Evolutionary conservation across 2,329 filamentous ascomycete genomes (phyloP).

Genomic region (Aureobasidium subglaciale): DNA sequence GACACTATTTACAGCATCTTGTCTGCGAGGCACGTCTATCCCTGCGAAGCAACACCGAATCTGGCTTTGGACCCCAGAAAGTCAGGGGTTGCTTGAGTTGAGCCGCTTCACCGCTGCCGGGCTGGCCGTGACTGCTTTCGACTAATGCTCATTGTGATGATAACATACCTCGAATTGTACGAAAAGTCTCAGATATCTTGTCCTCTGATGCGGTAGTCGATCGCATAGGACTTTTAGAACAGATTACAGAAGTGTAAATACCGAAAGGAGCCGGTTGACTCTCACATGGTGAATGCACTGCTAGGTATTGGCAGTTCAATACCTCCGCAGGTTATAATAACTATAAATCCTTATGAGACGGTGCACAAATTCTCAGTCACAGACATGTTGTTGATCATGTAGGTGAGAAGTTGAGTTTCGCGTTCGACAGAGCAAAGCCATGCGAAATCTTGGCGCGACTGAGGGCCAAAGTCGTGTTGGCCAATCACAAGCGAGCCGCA

Average conservation of each 20-base stretch:
- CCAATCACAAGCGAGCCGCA: conserved; percentile 12
- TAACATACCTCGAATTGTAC: not conserved
- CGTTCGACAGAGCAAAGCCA: no score
- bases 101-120: not conserved
- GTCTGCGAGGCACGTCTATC: not conserved
- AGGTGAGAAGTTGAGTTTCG: no score
- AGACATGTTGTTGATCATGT: no score
- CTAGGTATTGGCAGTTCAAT: no score
- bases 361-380: no score
- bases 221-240: no score
- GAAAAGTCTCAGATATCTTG: not conserved
- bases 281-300: no score
- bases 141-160: not conserved
- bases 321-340: no score
- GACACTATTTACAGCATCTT: not conserved
- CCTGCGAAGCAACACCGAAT: not conserved
- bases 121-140: not conserved
- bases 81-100: not conserved
- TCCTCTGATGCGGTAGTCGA: no score
- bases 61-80: not conserved
- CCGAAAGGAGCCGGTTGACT: no score
- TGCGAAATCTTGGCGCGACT: not conserved
- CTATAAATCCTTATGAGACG: no score
- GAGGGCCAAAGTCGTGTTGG: not conserved
- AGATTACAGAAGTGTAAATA: no score